Conservation (phyloP, 2,329 filamentous ascomycete genomes). For the Colletotrichum graminicola region DNA sequence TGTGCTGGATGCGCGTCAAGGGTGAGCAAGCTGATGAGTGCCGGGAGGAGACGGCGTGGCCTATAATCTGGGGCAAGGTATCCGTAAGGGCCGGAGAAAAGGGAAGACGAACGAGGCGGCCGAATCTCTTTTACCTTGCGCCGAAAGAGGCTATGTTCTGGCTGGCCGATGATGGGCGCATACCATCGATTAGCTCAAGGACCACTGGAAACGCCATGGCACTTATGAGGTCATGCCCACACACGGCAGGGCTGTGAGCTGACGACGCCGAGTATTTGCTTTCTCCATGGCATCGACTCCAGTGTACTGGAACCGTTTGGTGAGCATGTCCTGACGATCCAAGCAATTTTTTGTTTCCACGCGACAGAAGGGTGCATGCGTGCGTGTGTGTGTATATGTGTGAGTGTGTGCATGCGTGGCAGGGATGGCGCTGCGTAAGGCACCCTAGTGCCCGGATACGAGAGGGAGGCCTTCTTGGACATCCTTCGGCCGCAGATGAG, state of each 20-base stretch:
- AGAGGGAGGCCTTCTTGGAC: background rate
- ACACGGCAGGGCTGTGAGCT: conserved; percentile 22
- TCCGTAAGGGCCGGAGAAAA: conserved; percentile 21
- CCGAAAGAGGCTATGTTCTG: background rate
- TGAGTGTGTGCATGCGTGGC: too few species aligned
- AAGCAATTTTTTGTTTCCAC: background rate
- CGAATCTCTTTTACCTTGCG: conserved; percentile 5
- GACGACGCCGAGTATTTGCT: background rate
- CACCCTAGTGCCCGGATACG: conserved; percentile 29
- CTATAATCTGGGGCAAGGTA: background rate
- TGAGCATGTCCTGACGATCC: background rate
- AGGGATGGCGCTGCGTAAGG: background rate
- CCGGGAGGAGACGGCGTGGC: background rate
- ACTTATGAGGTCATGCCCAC: conserved; percentile 12
- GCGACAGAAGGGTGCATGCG: background rate
- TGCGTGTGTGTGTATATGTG: background rate
- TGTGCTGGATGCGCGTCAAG: conserved; percentile 14
- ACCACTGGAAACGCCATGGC: conserved; percentile 3
- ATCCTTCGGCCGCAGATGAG: background rate
- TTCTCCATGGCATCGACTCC: background rate
- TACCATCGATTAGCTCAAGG: background rate
- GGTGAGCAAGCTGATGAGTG: background rate
- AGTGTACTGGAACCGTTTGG: background rate
- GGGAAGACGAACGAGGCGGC: conserved; percentile 35
- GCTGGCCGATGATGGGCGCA: background rate